These are phyloP conservation scores for Diplocarpon rosae DNA, from an alignment of 2,329 filamentous ascomycete species.

Conservation along the genomic window DNA sequence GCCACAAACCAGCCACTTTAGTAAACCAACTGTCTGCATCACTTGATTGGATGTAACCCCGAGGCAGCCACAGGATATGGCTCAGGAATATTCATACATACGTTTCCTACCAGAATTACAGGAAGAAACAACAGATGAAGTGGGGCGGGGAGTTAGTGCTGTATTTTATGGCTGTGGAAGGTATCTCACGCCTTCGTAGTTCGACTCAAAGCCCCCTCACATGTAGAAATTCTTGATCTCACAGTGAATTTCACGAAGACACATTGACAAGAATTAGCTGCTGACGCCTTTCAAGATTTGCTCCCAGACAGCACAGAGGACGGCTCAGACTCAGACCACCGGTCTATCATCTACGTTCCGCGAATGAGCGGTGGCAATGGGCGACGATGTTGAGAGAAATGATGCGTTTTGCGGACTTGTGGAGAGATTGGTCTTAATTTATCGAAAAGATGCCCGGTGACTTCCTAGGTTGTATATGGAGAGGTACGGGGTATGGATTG, in stretches of 20 bases:
- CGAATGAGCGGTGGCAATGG: constrained; percentile 3
- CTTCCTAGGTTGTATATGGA: too few species aligned
- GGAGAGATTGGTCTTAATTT: too few species aligned
- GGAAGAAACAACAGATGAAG: constrained; percentile 40
- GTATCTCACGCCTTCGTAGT: too few species aligned
- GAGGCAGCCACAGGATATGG: constrained; percentile 37
- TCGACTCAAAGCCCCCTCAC: too few species aligned
- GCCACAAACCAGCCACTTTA: too few species aligned
- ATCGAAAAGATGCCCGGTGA: too few species aligned
- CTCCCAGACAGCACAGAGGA: constrained; percentile 8
- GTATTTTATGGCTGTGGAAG: constrained; percentile 20
- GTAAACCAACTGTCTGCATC: constrained; percentile 42
- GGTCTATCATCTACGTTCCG: neutral
- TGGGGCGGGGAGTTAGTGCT: constrained; percentile 26
- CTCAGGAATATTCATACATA: constrained; percentile 45
- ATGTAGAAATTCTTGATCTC: too few species aligned
- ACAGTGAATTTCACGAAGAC: too few species aligned
- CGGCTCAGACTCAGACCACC: constrained; percentile 4
- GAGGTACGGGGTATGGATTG: neutral
- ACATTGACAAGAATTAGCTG: constrained; percentile 11
- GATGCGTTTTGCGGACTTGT: too few species aligned
- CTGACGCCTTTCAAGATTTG: constrained; percentile 18
- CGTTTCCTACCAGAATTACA: constrained; percentile 47
- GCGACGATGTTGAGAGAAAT: neutral
- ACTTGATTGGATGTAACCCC: constrained; percentile 39